Percentiles rank a stretch among this genome's conserved stretches.
phyloP scores from a whole-genome alignment of 371 early-diverging fungal genomes.

The Mortierella sp. region DNA sequence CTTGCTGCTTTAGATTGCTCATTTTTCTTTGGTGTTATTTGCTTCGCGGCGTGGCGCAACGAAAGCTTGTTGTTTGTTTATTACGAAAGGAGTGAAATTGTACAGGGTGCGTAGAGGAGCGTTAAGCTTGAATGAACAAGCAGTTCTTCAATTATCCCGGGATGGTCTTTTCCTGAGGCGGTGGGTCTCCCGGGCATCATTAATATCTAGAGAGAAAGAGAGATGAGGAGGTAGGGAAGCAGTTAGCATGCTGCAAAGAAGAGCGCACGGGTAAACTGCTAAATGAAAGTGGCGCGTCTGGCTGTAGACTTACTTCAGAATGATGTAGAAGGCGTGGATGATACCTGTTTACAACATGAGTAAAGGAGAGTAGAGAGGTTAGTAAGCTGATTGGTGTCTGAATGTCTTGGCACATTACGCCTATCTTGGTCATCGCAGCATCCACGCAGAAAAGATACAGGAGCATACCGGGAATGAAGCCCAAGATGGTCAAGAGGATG shows the following conservation, averaged over 20 bases:
- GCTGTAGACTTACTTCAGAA: conserved; percentile 53
- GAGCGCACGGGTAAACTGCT: neutral
- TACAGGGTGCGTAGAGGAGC: neutral
- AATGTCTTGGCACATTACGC: neutral
- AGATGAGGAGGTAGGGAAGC: neutral
- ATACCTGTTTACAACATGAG: conserved; percentile 33
- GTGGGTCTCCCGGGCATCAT: neutral
- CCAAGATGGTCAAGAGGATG: conserved; percentile 81
- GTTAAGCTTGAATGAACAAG: neutral
- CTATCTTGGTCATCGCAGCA: neutral
- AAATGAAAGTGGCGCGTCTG: neutral
- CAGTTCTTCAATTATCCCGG: neutral
- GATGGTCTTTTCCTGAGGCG: conserved; percentile 10
- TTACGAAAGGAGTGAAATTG: neutral
- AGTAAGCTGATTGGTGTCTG: neutral
- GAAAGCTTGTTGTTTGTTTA: neutral
- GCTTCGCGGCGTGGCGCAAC: neutral
- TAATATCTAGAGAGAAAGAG: neutral
- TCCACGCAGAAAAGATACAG: no score
- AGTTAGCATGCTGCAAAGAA: neutral
- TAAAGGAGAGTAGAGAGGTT: neutral
- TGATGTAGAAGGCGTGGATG: conserved; percentile 68
- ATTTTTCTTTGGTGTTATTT: neutral
- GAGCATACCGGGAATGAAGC: conserved; percentile 83
- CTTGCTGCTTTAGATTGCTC: neutral